Evolutionary conservation across 495 filamentous ascomycete species (phyloP).

Genomic region (Aspergillus taichungensis): DNA sequence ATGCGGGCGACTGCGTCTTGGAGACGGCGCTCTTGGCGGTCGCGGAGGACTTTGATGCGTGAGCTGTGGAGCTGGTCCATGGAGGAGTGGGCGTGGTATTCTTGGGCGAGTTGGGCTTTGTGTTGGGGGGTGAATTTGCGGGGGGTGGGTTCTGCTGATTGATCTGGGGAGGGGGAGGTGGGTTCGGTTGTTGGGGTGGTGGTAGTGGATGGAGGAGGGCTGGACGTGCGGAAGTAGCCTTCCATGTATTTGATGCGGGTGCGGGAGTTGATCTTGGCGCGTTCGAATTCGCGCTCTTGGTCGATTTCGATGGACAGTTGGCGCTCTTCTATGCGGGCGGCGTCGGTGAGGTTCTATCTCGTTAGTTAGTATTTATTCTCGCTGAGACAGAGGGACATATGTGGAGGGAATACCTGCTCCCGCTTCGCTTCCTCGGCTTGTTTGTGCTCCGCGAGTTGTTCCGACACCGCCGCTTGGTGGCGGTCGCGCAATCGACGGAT

Average conservation of each 20-base stretch:
- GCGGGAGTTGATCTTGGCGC: conserved; percentile 47
- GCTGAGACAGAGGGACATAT: conserved; percentile 20
- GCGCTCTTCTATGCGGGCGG: conserved; percentile 59
- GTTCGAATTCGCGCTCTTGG: conserved; percentile 51
- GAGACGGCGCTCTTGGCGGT: conserved; percentile 61
- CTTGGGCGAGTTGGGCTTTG: conserved; percentile 55
- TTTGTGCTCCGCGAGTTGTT: conserved; percentile 19
- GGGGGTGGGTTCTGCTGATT: conserved; percentile 7
- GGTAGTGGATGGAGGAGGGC: conserved; percentile 23
- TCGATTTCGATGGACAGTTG: conserved; percentile 65
- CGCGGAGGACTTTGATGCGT: conserved; percentile 72
- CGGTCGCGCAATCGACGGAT: conserved; percentile 22
- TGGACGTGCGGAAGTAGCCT: conserved; percentile 58
- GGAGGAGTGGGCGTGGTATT: conserved; percentile 58
- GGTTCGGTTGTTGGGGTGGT: not conserved
- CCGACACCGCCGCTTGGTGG: conserved; percentile 28
- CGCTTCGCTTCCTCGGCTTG: conserved; percentile 42
- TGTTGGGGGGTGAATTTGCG: conserved; percentile 32
- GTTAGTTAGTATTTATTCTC: conserved; percentile 32
- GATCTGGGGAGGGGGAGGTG: conserved; percentile 17
- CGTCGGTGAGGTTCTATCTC: conserved; percentile 35
- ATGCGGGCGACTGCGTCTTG: conserved; percentile 59
- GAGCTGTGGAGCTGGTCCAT: conserved; percentile 63
- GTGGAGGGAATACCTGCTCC: conserved; percentile 40
- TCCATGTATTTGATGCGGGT: conserved; percentile 73